A percentile compares a stretch with the other conserved stretches of the same genome.
phyloP scores from a whole-genome alignment of 441 rosid species.

The Pelargonium cotyledonis region DNA sequence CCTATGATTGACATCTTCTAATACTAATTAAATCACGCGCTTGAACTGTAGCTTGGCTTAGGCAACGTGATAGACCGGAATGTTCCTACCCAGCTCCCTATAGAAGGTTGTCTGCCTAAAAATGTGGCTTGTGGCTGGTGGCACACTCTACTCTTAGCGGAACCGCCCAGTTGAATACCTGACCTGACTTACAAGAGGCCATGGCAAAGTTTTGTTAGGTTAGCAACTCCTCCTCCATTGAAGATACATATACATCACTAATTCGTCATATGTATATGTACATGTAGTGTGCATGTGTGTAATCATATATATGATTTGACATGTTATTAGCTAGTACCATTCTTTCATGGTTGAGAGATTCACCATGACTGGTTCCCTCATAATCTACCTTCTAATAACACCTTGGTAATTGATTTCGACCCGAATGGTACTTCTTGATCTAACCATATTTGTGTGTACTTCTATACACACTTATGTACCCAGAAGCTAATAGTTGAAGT shows the following conservation, averaged over 20 bases:
- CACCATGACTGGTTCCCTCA: no score
- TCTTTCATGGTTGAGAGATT: constrained; percentile 22
- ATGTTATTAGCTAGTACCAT: constrained; percentile 16
- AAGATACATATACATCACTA: background rate
- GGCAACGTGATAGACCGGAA: constrained; percentile 92
- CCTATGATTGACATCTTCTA: background rate
- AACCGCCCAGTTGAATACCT: constrained; percentile 42
- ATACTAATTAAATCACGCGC: constrained; percentile 1
- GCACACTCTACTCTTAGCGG: constrained; percentile 83
- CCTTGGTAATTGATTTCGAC: no score
- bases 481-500: no score
- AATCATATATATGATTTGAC: constrained; percentile 16
- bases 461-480: no score
- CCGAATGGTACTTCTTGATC: no score
- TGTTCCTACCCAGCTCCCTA: constrained; percentile 56
- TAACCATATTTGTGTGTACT: no score
- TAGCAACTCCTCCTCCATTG: constrained; percentile 22
- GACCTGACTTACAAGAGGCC: constrained; percentile 11
- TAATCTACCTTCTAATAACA: no score
- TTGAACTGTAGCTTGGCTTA: constrained; percentile 69
- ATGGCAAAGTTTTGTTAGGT: constrained; percentile 55
- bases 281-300: constrained; percentile 17
- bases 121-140: constrained; percentile 94
- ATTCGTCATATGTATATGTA: constrained; percentile 22
- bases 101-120: constrained; percentile 54